Evolutionary conservation across 345 rosid species (phyloP), one percentile per base, ranked within the genome.

Genomic region (Gossypium rotundifolium): DNA sequence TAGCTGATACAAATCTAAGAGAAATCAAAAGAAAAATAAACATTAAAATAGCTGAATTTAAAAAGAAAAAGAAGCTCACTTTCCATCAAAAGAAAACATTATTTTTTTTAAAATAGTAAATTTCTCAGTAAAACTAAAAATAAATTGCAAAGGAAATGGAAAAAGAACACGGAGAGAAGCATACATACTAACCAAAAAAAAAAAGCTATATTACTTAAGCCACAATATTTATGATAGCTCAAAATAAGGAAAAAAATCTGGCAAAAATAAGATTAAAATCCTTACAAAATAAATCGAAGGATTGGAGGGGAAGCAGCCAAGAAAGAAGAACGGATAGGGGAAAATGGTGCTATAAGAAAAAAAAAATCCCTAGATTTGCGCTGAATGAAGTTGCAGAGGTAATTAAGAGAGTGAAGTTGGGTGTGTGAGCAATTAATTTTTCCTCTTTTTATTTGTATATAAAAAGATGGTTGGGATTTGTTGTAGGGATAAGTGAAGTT

Each of bases 401-500:
- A 9, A 66, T 55, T 48, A 3, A 13, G 48, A 16, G 68, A 20
- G 38, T 12, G 65, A 51, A 29, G 72, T 11, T 70, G n/a, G 9
- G 60, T 17, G 48, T 9, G 55, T 13, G 69, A 9, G 70, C 45
- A 51, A 55, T 78, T 54, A 52, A 55, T 20, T 46, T 45, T 22
- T 9, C 1, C 12, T 18, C 11, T n/a, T 65, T 44, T 2, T 29
- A 29, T 48, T 10, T 48, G 51, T 11, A 4, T 29, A 4, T 33
- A 33, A 5, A 33, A 33, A 33, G 5, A 4, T 2, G 7, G 7
- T 33, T 33, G 11, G 54, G 25, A 11, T 6, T 29, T 59, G 23
- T 60, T 61, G 60, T 71, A 4, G 79, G 78, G 81, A 76, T 69
- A 25, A 74, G 91, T 81, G 88, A 84, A 80, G 71, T 74, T 59